phyloP scores from a whole-genome alignment of 352 stramenopile species.

The Phytopythium ostracodes region DNA sequence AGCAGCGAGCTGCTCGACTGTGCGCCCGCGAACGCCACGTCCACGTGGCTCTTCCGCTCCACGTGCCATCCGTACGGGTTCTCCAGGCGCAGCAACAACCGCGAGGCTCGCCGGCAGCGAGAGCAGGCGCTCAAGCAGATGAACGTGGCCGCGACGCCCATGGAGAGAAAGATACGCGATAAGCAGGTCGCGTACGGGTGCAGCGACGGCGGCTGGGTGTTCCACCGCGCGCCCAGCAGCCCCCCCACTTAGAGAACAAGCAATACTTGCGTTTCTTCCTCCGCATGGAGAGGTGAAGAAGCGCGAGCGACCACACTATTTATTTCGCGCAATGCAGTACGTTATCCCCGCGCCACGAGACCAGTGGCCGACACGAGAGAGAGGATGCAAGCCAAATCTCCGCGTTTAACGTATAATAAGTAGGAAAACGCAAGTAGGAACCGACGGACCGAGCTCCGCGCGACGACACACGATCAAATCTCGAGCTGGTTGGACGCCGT shows the following conservation, averaged over 20 bases:
- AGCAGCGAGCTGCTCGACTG: background rate
- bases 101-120: background rate
- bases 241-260: background rate
- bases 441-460: background rate
- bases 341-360: too few species aligned
- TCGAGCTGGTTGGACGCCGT: slow-evolving; percentile 33
- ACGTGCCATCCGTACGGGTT: slow-evolving; percentile 3
- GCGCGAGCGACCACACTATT: too few species aligned
- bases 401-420: slow-evolving; percentile 3
- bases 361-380: background rate
- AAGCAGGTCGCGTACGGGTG: slow-evolving; percentile 3
- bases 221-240: background rate
- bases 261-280: background rate
- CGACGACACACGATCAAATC: slow-evolving; percentile 22
- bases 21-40: background rate
- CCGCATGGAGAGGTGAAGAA: too few species aligned
- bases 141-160: background rate
- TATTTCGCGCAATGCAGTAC: too few species aligned
- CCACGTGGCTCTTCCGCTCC: slow-evolving; percentile 6
- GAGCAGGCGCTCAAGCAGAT: background rate
- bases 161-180: background rate
- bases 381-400: slow-evolving; percentile 1
- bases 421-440: background rate
- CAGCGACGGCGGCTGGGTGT: slow-evolving; percentile 6
- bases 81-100: slow-evolving; percentile 8